These are phyloP conservation scores for Neonectria punicea DNA, from an alignment of 2,329 filamentous ascomycete genomes.

Conservation along the genomic window DNA sequence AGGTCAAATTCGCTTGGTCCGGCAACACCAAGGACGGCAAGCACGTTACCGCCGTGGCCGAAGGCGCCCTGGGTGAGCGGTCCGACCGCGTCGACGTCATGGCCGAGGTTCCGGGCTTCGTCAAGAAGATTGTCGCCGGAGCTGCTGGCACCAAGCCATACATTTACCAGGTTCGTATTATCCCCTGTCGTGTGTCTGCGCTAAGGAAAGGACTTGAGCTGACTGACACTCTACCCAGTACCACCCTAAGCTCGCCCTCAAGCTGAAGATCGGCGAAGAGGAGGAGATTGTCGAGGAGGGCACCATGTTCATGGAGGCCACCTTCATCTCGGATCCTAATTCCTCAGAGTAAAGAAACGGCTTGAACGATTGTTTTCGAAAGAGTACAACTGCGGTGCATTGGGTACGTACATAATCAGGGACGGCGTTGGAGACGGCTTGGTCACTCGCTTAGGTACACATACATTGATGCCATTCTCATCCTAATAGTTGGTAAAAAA, in stretches of 20 bases:
- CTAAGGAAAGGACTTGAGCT: constrained; percentile 28
- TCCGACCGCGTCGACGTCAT: constrained; percentile 90
- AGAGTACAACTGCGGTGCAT: constrained; percentile 37
- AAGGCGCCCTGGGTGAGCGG: constrained; percentile 74
- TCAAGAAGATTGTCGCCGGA: constrained; percentile 91
- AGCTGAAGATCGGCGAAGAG: constrained; percentile 85
- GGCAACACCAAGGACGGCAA: constrained; percentile 83
- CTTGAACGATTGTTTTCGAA: constrained; percentile 23
- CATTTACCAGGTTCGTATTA: constrained; percentile 84
- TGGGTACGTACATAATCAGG: constrained; percentile 45
- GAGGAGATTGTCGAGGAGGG: constrained; percentile 80
- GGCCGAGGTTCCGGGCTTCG: constrained; percentile 93
- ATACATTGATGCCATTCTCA: constrained; percentile 37
- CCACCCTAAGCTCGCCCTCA: constrained; percentile 75
- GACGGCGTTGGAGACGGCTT: constrained; percentile 46
- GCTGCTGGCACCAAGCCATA: constrained; percentile 95
- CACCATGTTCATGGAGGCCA: constrained; percentile 85
- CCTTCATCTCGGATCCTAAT: constrained; percentile 82
- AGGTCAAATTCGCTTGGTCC: constrained; percentile 79
- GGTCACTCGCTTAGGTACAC: constrained; percentile 45
- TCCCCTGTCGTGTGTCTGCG: not conserved
- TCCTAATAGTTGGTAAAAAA: constrained; percentile 20
- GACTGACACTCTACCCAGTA: constrained; percentile 64
- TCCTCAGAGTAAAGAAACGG: not conserved
- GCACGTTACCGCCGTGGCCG: constrained; percentile 74